Percentiles rank a stretch among this genome's conserved stretches.
Evolutionary conservation across 805 yeast species (phyloP).

Genomic region (Priceomyces medius): DNA sequence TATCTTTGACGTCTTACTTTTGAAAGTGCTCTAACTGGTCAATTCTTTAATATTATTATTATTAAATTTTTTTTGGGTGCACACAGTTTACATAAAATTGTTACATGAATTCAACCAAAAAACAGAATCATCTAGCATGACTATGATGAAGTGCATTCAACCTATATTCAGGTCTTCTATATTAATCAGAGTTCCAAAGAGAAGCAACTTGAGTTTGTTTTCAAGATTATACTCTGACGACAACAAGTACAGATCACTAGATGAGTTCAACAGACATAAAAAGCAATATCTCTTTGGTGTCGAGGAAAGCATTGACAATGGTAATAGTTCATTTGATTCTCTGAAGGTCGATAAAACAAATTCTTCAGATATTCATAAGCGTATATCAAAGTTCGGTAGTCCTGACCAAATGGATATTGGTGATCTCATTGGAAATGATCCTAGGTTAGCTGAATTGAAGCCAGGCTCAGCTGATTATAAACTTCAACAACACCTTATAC

Average conservation of each 20-base stretch:
- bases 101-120: not conserved
- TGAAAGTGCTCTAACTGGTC: not conserved
- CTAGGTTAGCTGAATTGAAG: constrained; percentile 25
- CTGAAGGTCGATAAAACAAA: constrained; percentile 3
- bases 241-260: constrained; percentile 20
- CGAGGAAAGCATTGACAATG: constrained; percentile 10
- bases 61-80: not conserved
- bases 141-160: not conserved
- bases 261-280: constrained; percentile 38
- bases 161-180: not conserved
- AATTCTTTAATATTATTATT: not conserved
- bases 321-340: constrained; percentile 12
- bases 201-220: not conserved
- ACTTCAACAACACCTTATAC: constrained; percentile 27
- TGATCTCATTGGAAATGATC: constrained; percentile 28
- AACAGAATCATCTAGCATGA: not conserved
- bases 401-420: constrained; percentile 19
- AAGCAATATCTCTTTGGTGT: constrained; percentile 29
- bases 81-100: not conserved
- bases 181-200: not conserved
- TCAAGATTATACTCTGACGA: constrained; percentile 7
- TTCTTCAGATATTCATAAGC: constrained; percentile 7
- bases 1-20: not conserved
- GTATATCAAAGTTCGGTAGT: constrained; percentile 12
- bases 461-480: constrained; percentile 39